Conservation (phyloP, 1,139 yeast species). For the Chernovozyma aurita region DNA sequence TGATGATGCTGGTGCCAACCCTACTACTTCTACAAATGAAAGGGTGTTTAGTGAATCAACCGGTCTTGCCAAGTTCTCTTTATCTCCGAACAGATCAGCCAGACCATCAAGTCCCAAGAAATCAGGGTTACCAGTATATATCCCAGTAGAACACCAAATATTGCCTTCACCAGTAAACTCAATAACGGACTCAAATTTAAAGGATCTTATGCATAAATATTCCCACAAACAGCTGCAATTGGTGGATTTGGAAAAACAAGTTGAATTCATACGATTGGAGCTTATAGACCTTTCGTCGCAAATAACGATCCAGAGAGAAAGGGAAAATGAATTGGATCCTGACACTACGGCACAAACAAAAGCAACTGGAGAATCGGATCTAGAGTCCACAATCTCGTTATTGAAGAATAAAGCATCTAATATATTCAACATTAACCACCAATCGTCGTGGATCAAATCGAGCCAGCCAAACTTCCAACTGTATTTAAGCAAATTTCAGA, state of each 20-base stretch:
- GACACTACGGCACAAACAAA: too few relatives aligned
- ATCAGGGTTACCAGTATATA: constrained; percentile 13
- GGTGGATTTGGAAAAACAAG: constrained; percentile 19
- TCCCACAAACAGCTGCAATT: constrained; percentile 22
- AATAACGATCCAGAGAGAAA: too few relatives aligned
- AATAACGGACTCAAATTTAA: not conserved
- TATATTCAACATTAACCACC: constrained; percentile 10
- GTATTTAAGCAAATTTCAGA: constrained; percentile 10
- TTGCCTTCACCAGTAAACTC: not conserved
- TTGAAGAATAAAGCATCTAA: constrained; percentile 21
- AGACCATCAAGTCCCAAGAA: constrained; percentile 7
- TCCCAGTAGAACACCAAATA: constrained; percentile 11
- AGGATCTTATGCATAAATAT: constrained; percentile 12
- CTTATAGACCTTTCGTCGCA: too few relatives aligned
- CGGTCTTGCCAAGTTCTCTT: constrained; percentile 17
- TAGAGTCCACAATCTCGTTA: constrained; percentile 1
- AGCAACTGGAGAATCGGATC: constrained; percentile 7
- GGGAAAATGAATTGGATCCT: too few relatives aligned
- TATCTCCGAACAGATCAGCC: constrained; percentile 10
- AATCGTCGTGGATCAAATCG: not conserved
- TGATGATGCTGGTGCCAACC: too few relatives aligned
- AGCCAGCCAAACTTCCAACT: constrained; percentile 6
- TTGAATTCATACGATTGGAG: constrained; percentile 22
- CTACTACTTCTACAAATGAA: too few relatives aligned
- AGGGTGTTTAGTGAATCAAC: constrained; percentile 18